These are phyloP conservation scores for Dysphania ambrosioides DNA, from an alignment of 148 eudicot genomes.

Conservation along the genomic window DNA sequence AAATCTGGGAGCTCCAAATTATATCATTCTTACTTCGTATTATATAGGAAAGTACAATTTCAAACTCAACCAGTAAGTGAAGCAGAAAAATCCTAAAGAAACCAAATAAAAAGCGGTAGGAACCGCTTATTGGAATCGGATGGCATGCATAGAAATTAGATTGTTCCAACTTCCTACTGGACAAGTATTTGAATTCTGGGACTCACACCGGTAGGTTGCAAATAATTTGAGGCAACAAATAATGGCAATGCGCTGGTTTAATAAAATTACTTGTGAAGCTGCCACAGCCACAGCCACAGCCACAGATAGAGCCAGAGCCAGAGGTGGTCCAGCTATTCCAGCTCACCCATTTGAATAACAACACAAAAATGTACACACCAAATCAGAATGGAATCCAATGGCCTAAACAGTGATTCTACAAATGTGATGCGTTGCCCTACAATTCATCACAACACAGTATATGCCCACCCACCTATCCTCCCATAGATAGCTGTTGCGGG, in stretches of 20 bases:
- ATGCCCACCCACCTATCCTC: no score
- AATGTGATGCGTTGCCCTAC: background rate
- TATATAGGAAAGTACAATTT: no score
- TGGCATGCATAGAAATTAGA: background rate
- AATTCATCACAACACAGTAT: no score
- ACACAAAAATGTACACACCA: background rate
- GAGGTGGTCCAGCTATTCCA: constrained; percentile 13
- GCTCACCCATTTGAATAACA: constrained; percentile 1
- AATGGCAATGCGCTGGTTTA: background rate
- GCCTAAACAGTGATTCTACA: background rate
- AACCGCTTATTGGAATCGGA: no score
- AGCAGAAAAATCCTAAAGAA: no score
- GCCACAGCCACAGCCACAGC: no score
- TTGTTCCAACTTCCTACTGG: background rate
- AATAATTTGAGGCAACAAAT: constrained; percentile 4
- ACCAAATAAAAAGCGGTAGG: background rate
- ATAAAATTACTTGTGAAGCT: background rate
- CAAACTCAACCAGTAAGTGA: no score
- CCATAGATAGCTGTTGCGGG: no score
- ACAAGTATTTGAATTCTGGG: background rate
- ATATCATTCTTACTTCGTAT: no score
- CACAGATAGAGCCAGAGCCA: no score
- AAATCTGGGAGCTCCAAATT: no score
- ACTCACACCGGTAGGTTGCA: background rate
- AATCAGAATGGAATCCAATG: constrained; percentile 22